Evolutionary conservation across 192 early-diverging fungal species (phyloP).

Genomic region (Backusella macrospora): DNA sequence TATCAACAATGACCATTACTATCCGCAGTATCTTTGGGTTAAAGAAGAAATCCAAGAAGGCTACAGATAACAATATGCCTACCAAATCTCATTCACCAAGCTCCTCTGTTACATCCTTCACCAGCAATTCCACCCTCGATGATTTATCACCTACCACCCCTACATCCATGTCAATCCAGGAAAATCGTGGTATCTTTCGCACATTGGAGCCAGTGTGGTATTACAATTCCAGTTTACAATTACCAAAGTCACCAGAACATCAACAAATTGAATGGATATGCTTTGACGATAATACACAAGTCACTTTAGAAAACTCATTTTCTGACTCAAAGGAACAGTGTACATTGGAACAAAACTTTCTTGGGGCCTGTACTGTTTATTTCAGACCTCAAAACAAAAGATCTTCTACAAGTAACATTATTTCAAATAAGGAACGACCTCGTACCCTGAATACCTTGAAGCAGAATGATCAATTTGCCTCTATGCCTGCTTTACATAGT

Average conservation of each 20-base stretch:
- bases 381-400: conserved; percentile 19
- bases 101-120: conserved; percentile 21
- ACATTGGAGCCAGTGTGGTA: conserved; percentile 28
- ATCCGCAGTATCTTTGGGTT: not conserved
- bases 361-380: conserved; percentile 23
- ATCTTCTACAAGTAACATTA: not conserved
- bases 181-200: conserved; percentile 30
- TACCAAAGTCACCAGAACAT: not conserved
- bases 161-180: not conserved
- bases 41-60: conserved; percentile 8
- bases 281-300: conserved; percentile 21
- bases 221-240: conserved; percentile 1
- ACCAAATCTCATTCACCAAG: conserved; percentile 22
- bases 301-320: conserved; percentile 11
- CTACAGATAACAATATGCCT: not conserved
- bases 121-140: not conserved
- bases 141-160: conserved; percentile 24
- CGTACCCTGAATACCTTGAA: conserved; percentile 8
- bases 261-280: conserved; percentile 15
- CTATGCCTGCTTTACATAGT: conserved; percentile 4
- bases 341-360: not conserved
- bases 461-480: not conserved
- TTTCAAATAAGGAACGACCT: not conserved
- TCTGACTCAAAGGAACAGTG: not conserved
- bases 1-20: not conserved